Conservation (phyloP, 2,329 filamentous ascomycete species). For the Colletotrichum sojae region DNA sequence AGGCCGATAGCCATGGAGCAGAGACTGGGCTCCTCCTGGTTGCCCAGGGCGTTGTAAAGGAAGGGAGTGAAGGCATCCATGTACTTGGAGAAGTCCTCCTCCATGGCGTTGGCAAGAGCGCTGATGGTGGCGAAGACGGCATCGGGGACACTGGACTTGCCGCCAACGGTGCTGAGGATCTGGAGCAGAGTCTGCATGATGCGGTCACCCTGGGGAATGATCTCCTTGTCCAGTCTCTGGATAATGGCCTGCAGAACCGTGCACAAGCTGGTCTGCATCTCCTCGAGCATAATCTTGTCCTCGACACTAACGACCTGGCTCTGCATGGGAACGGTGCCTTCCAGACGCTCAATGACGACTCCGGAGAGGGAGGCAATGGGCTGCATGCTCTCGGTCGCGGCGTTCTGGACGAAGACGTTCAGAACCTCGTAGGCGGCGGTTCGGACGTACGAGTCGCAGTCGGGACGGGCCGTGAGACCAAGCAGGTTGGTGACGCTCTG, state of each 20-base stretch:
- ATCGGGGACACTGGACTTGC: slow-evolving; percentile 95
- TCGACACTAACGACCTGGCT: slow-evolving; percentile 96
- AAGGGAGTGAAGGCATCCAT: slow-evolving; percentile 96
- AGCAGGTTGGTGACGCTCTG: slow-evolving; percentile 90
- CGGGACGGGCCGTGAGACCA: slow-evolving; percentile 84
- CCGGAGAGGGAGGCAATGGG: slow-evolving; percentile 87
- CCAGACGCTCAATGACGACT: slow-evolving; percentile 90
- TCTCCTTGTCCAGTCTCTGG: slow-evolving; percentile 90
- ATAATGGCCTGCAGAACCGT: slow-evolving; percentile 94
- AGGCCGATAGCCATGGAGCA: slow-evolving; percentile 98
- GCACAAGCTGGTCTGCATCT: slow-evolving; percentile 96
- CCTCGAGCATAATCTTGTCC: slow-evolving; percentile 94
- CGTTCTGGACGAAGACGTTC: slow-evolving; percentile 92
- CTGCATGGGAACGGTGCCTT: slow-evolving; percentile 91
- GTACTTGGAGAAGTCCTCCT: slow-evolving; percentile 95
- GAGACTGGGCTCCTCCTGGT: slow-evolving; percentile 93
- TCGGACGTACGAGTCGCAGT: slow-evolving; percentile 89
- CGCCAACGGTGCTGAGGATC: slow-evolving; percentile 81
- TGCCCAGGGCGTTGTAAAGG: slow-evolving; percentile 93
- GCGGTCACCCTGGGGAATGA: slow-evolving; percentile 89
- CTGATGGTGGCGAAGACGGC: slow-evolving; percentile 93
- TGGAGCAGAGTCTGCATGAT: slow-evolving; percentile 93
- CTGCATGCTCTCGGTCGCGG: slow-evolving; percentile 86
- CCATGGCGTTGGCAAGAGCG: slow-evolving; percentile 89
- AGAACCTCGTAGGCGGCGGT: slow-evolving; percentile 98